These are phyloP conservation scores for Lophiostoma macrostomum DNA, from an alignment of 495 filamentous ascomycete species.

Conservation along the genomic window DNA sequence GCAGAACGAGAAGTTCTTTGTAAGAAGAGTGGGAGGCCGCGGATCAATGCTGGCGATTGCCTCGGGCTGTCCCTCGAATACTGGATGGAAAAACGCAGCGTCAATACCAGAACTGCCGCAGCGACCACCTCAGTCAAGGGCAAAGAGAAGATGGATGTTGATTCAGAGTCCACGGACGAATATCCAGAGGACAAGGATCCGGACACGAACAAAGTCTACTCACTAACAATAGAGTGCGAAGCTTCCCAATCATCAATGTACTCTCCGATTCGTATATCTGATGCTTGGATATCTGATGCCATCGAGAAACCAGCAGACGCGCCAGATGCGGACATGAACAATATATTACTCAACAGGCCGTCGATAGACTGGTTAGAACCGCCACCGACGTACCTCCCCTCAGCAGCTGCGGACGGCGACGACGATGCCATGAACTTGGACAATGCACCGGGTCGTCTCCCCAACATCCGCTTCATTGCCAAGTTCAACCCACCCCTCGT, in stretches of 20 bases:
- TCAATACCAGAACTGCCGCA: constrained; percentile 36
- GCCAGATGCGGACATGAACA: constrained; percentile 18
- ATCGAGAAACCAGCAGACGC: constrained; percentile 49
- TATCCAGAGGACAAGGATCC: constrained; percentile 25
- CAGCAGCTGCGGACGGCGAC: constrained; percentile 17
- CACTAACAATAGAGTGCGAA: constrained; percentile 63
- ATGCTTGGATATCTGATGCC: constrained; percentile 61
- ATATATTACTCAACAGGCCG: constrained; percentile 21
- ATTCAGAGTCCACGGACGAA: constrained; percentile 8
- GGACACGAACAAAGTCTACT: constrained; percentile 50
- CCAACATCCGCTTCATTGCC: constrained; percentile 78
- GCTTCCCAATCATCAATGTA: constrained; percentile 50
- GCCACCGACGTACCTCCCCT: constrained; percentile 46
- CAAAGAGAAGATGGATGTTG: constrained; percentile 31
- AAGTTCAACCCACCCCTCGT: constrained; percentile 80
- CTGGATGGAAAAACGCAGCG: constrained; percentile 66
- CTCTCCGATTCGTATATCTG: constrained; percentile 59
- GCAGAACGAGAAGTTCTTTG: constrained; percentile 57
- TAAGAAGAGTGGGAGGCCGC: constrained; percentile 68
- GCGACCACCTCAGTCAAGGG: constrained; percentile 22
- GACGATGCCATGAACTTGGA: constrained; percentile 44
- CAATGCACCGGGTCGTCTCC: constrained; percentile 46
- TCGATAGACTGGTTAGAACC: constrained; percentile 66
- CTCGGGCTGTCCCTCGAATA: constrained; percentile 81
- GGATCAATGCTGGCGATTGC: constrained; percentile 68